These are phyloP conservation scores for Cudoniella acicularis DNA, from an alignment of 495 filamentous ascomycete genomes.

Conservation along the genomic window DNA sequence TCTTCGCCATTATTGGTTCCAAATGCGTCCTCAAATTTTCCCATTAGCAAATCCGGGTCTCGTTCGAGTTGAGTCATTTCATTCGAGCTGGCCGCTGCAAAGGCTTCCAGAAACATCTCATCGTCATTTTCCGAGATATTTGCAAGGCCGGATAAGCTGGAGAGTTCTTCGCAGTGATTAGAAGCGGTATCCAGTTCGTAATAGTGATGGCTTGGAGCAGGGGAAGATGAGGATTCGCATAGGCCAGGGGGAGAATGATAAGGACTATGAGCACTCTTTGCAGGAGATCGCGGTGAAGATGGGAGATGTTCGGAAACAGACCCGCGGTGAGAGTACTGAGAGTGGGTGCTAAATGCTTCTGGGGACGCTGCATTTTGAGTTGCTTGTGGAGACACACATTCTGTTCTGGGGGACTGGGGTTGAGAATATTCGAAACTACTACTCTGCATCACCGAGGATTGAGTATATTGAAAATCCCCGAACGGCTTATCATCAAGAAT, in stretches of 20 bases:
- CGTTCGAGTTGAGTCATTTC: conserved; percentile 35
- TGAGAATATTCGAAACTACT: conserved; percentile 17
- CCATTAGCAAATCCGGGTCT: conserved; percentile 38
- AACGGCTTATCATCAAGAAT: conserved; percentile 43
- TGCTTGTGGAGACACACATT: conserved; percentile 25
- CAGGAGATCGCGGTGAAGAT: conserved; percentile 40
- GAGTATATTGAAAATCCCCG: conserved; percentile 37
- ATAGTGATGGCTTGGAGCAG: conserved; percentile 38
- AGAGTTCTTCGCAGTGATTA: conserved; percentile 26
- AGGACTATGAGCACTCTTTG: conserved; percentile 34
- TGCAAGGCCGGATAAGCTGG: conserved; percentile 27
- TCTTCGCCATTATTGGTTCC: conserved; percentile 34
- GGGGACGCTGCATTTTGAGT: conserved; percentile 32
- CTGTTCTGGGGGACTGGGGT: conserved; percentile 20
- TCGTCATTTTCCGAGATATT: conserved; percentile 29
- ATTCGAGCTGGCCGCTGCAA: conserved; percentile 25
- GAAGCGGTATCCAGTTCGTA: conserved; percentile 40
- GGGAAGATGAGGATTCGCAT: conserved; percentile 42
- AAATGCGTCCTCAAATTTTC: conserved; percentile 43
- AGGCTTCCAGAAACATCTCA: conserved; percentile 31
- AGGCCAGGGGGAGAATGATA: conserved; percentile 39
- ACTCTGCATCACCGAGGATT: conserved; percentile 1
- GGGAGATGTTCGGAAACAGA: conserved; percentile 28
- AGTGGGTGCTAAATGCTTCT: conserved; percentile 34
- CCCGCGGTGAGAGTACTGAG: conserved; percentile 19